Percentiles rank a stretch among this genome's conserved stretches.
phyloP scores from a whole-genome alignment of 169 alveolate genomes.

The Nephromyces sp. region DNA sequence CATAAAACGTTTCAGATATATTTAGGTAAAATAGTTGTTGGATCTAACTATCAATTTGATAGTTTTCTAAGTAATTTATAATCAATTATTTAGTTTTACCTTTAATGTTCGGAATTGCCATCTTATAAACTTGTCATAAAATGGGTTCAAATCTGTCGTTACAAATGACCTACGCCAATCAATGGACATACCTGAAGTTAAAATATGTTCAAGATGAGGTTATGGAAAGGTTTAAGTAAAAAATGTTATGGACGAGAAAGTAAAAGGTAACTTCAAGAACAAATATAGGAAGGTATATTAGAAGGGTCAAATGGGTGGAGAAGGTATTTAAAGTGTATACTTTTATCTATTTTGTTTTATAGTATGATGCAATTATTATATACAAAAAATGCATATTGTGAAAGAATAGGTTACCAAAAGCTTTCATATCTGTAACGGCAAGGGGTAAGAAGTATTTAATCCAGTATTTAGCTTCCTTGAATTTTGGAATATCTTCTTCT shows the following conservation, averaged over 20 bases:
- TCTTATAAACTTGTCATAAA: slow-evolving; percentile 76
- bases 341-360: too few species aligned
- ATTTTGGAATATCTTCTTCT: slow-evolving; percentile 84
- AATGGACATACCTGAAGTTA: slow-evolving; percentile 49
- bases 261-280: slow-evolving; percentile 10
- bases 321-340: too few species aligned
- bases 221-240: too few species aligned
- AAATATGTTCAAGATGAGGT: too few species aligned
- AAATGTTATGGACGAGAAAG: slow-evolving; percentile 45
- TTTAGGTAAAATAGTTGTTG: neutral
- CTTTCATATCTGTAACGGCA: slow-evolving; percentile 80
- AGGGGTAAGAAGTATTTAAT: slow-evolving; percentile 91
- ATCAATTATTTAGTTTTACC: slow-evolving; percentile 54
- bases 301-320: neutral
- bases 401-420: slow-evolving; percentile 67
- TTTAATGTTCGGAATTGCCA: slow-evolving; percentile 94
- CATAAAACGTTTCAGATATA: neutral
- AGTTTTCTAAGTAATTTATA: neutral
- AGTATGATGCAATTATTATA: too few species aligned
- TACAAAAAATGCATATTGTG: too few species aligned
- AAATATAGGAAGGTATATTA: slow-evolving; percentile 7
- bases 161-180: slow-evolving; percentile 98
- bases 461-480: slow-evolving; percentile 93
- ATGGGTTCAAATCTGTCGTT: slow-evolving; percentile 95
- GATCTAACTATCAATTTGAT: neutral